Evolutionary conservation across 805 yeast genomes (phyloP).

Genomic region (Yarrowia divulgata): DNA sequence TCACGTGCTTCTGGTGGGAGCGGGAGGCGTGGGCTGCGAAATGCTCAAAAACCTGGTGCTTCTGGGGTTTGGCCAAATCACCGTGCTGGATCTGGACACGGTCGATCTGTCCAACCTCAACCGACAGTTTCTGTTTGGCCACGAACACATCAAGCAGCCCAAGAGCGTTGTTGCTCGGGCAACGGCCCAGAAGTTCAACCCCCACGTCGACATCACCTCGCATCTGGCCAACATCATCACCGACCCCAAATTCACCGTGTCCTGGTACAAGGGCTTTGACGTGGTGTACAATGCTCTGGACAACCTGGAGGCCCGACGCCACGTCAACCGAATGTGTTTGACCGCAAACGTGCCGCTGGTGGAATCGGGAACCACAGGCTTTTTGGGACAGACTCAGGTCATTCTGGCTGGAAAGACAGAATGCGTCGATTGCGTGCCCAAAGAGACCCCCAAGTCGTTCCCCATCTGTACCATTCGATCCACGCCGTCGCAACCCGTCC

Average conservation of each 20-base stretch:
- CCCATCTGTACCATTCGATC: slow-evolving; percentile 98
- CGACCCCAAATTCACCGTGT: slow-evolving; percentile 67
- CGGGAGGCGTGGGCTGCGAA: slow-evolving; percentile 98
- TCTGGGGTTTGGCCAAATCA: slow-evolving; percentile 85
- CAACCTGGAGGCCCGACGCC: slow-evolving; percentile 88
- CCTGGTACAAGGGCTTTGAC: slow-evolving; percentile 80
- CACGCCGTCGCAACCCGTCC: slow-evolving; percentile 95
- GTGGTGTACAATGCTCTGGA: slow-evolving; percentile 91
- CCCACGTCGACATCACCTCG: slow-evolving; percentile 71
- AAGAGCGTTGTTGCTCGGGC: slow-evolving; percentile 85
- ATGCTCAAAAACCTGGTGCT: slow-evolving; percentile 78
- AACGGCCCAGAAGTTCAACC: slow-evolving; percentile 78
- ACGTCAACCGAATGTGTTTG: slow-evolving; percentile 84
- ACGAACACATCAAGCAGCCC: slow-evolving; percentile 86
- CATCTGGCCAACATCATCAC: slow-evolving; percentile 91
- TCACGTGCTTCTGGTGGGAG: slow-evolving; percentile 77
- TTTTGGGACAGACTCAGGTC: slow-evolving; percentile 92
- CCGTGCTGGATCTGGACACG: slow-evolving; percentile 88
- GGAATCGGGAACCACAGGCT: slow-evolving; percentile 96
- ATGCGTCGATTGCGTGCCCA: slow-evolving; percentile 90
- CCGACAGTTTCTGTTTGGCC: slow-evolving; percentile 89
- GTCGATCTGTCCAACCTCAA: slow-evolving; percentile 91
- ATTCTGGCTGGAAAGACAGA: slow-evolving; percentile 82
- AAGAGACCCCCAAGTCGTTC: slow-evolving; percentile 86
- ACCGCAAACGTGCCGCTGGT: slow-evolving; percentile 76